Percentiles rank a stretch among this genome's conserved stretches.
These are phyloP conservation scores for Blastocystis sp. DNA, from an alignment of 352 stramenopile genomes.

Conservation along the genomic window DNA sequence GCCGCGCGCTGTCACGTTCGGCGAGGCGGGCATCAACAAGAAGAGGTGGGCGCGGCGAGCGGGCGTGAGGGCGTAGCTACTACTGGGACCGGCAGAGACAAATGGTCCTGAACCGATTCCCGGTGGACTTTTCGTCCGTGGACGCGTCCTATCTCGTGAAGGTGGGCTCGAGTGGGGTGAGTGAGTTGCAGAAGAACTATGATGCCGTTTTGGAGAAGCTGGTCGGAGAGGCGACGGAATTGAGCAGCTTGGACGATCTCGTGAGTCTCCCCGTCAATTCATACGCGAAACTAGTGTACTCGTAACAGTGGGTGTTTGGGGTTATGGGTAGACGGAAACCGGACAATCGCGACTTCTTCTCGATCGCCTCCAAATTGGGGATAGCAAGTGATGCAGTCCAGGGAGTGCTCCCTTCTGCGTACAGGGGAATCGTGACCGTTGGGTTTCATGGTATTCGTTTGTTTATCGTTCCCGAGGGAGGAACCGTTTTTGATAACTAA, in stretches of 20 bases:
- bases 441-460: conserved; percentile 62
- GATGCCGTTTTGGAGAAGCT: conserved; percentile 68
- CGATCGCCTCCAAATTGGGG: conserved; percentile 74
- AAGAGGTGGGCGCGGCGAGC: conserved; percentile 60
- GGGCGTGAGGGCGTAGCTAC: conserved; percentile 69
- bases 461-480: conserved; percentile 61
- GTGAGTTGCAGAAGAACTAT: conserved; percentile 71
- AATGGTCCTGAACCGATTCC: conserved; percentile 75
- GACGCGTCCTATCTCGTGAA: conserved; percentile 77
- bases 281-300: conserved; percentile 45
- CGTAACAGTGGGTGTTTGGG: not conserved
- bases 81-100: conserved; percentile 71
- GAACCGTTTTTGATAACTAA: not conserved
- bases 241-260: conserved; percentile 18
- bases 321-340: conserved; percentile 73
- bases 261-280: not conserved
- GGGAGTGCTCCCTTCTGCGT: conserved; percentile 77
- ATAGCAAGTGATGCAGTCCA: conserved; percentile 78
- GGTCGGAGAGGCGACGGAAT: conserved; percentile 37
- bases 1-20: conserved; percentile 79
- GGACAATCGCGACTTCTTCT: conserved; percentile 72
- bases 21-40: conserved; percentile 74
- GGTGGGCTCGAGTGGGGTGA: not conserved
- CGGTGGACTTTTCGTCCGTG: conserved; percentile 70
- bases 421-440: conserved; percentile 79